These are phyloP conservation scores for Oryza coarctata DNA, from an alignment of 176 grass and related monocot genomes.

Conservation along the genomic window DNA sequence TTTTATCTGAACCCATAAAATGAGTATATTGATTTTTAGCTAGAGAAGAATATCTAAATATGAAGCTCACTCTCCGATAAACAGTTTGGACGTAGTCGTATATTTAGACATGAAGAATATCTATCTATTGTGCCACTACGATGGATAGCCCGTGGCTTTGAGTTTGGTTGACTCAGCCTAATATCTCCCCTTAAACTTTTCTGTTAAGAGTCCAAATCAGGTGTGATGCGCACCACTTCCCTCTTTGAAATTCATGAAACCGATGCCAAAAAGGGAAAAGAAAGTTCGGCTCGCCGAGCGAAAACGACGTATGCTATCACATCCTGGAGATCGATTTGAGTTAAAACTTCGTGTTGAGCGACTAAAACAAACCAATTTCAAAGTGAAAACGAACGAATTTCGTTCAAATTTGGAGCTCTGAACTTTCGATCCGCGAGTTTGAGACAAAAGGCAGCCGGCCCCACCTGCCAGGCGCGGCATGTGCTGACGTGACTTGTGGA, in stretches of 20 bases:
- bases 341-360: neutral
- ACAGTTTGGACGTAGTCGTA: too few species aligned
- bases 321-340: neutral
- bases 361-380: too few species aligned
- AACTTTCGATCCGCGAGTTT: too few species aligned
- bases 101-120: too few species aligned
- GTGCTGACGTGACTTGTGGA: slow-evolving; percentile 28
- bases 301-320: neutral
- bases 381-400: neutral
- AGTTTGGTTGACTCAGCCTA: slow-evolving; percentile 10
- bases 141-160: neutral
- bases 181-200: neutral
- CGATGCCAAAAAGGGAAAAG: neutral
- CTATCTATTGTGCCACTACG: slow-evolving; percentile 29
- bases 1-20: too few species aligned
- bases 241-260: neutral
- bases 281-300: neutral
- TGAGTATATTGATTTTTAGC: too few species aligned
- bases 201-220: slow-evolving; percentile 34
- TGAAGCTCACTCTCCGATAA: too few species aligned
- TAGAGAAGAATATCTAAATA: too few species aligned
- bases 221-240: neutral
- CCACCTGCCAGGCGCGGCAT: neutral
- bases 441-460: too few species aligned
- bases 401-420: neutral